Conservation (phyloP, 345 rosid species). For the Camelina hispida region DNA sequence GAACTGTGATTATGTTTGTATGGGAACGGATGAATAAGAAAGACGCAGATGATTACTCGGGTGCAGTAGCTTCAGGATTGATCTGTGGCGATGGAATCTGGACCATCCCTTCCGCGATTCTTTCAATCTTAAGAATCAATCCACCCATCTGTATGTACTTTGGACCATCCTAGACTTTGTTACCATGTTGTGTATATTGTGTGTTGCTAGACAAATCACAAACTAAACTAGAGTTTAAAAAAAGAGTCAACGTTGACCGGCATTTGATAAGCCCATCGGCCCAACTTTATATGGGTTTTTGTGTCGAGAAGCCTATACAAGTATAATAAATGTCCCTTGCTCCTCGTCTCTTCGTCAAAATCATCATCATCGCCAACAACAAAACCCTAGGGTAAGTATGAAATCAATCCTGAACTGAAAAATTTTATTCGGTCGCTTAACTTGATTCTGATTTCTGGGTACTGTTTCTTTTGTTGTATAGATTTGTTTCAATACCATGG, state of each 20-base stretch:
- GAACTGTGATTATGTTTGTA: conserved; percentile 43
- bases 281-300: neutral
- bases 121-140: conserved; percentile 45
- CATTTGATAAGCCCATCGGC: neutral
- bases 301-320: neutral
- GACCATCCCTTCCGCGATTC: conserved; percentile 45
- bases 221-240: neutral
- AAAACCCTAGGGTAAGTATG: neutral
- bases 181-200: neutral
- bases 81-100: conserved; percentile 54
- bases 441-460: neutral
- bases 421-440: neutral
- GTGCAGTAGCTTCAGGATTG: conserved; percentile 52
- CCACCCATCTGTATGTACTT: conserved; percentile 60
- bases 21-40: conserved; percentile 46
- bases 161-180: conserved; percentile 28
- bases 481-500: conserved; percentile 51
- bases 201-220: too few species aligned
- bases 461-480: neutral
- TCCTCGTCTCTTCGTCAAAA: neutral
- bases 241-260: neutral
- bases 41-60: conserved; percentile 39
- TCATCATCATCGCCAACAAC: neutral
- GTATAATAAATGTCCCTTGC: neutral
- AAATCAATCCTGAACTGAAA: neutral